Conservation (phyloP, 768 basidiomycete genomes). For the Suillus subluteus region DNA sequence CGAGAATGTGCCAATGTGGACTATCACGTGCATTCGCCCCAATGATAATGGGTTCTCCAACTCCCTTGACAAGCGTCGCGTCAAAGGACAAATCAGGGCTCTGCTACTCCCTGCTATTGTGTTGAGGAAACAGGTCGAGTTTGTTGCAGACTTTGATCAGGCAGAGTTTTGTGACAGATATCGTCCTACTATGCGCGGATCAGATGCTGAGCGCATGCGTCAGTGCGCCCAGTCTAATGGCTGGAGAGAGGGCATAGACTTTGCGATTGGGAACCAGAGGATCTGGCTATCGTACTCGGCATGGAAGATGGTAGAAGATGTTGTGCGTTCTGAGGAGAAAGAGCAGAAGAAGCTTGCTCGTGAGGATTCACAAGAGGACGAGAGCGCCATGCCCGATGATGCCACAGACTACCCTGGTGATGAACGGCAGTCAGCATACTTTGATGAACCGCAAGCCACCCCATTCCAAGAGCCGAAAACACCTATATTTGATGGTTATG, state of each 20-base stretch:
- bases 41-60: slow-evolving; percentile 67
- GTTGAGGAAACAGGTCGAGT: slow-evolving; percentile 52
- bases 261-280: slow-evolving; percentile 51
- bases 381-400: slow-evolving; percentile 46
- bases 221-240: slow-evolving; percentile 54
- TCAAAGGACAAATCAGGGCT: slow-evolving; percentile 58
- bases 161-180: slow-evolving; percentile 57
- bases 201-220: slow-evolving; percentile 49
- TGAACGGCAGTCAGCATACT: slow-evolving; percentile 35
- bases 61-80: slow-evolving; percentile 64
- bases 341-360: slow-evolving; percentile 45
- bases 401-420: slow-evolving; percentile 41
- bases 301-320: slow-evolving; percentile 67
- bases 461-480: slow-evolving; percentile 35
- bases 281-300: slow-evolving; percentile 60
- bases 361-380: slow-evolving; percentile 49
- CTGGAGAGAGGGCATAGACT: slow-evolving; percentile 60
- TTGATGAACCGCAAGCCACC: slow-evolving; percentile 33
- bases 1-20: slow-evolving; percentile 54
- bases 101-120: slow-evolving; percentile 58
- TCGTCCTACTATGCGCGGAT: slow-evolving; percentile 51
- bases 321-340: slow-evolving; percentile 53
- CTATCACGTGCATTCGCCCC: slow-evolving; percentile 61
- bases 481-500: slow-evolving; percentile 29
- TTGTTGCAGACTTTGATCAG: slow-evolving; percentile 51